phyloP scores from a whole-genome alignment of 2,329 filamentous ascomycete species.

The Macrophomina tecta region DNA sequence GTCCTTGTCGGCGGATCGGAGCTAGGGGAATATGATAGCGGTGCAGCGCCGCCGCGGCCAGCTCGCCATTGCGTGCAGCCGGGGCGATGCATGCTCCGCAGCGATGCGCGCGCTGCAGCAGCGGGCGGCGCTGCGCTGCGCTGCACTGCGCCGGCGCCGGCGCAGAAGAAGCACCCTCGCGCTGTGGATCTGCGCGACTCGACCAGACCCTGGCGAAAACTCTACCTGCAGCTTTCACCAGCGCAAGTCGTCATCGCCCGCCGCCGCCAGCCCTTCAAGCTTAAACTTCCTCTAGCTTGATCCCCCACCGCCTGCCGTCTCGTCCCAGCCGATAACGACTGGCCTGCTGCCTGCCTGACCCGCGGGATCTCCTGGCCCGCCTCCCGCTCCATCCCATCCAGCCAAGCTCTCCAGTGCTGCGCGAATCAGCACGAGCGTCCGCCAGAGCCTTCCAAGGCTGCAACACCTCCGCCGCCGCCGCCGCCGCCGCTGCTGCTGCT shows the following conservation, averaged over 20 bases:
- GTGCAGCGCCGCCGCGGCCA: neutral
- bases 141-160: neutral
- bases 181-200: constrained; percentile 6
- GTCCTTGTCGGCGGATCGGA: constrained; percentile 8
- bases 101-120: too few species aligned
- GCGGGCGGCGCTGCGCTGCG: constrained; percentile 5
- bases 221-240: constrained; percentile 7
- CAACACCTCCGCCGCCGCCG: neutral
- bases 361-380: constrained; percentile 18
- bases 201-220: constrained; percentile 21
- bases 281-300: constrained; percentile 17
- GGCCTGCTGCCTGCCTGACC: constrained; percentile 1
- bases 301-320: neutral
- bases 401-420: neutral
- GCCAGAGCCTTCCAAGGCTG: neutral
- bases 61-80: constrained; percentile 7
- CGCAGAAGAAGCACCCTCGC: neutral
- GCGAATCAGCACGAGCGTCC: neutral
- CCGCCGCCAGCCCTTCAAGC: neutral
- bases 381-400: constrained; percentile 3
- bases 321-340: neutral
- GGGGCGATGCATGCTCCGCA: constrained; percentile 22
- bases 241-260: constrained; percentile 16
- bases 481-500: neutral
- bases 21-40: constrained; percentile 11